A percentile compares a stretch with the other conserved stretches of the same genome.
These are phyloP conservation scores for Magnaporthiopsis poae DNA, from an alignment of 2,329 filamentous ascomycete genomes.

Conservation along the genomic window DNA sequence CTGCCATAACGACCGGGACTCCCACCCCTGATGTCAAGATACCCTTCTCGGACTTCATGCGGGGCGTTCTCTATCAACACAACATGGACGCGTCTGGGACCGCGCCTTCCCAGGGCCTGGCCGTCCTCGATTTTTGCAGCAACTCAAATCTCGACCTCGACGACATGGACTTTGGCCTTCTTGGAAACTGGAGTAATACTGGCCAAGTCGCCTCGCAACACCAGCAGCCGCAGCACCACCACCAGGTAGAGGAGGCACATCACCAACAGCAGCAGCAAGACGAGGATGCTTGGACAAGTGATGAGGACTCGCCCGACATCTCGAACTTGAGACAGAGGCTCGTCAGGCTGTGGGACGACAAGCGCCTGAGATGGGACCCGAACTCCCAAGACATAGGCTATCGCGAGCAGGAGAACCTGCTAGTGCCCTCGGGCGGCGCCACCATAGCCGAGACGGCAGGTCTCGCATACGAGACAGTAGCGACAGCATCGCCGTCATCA, in stretches of 20 bases:
- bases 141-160: conserved; percentile 40
- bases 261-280: neutral
- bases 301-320: conserved; percentile 33
- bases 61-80: conserved; percentile 41
- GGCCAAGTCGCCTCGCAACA: conserved; percentile 9
- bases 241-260: conserved; percentile 11
- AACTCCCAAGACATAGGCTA: conserved; percentile 34
- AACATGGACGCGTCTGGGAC: conserved; percentile 23
- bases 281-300: neutral
- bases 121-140: conserved; percentile 40
- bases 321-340: conserved; percentile 36
- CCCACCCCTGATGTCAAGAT: conserved; percentile 11
- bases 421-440: conserved; percentile 29
- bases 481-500: neutral
- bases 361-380: conserved; percentile 41
- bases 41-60: conserved; percentile 41
- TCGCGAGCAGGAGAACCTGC: conserved; percentile 34
- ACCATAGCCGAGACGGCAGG: conserved; percentile 28
- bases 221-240: neutral
- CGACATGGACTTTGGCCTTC: conserved; percentile 40
- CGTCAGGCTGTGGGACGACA: conserved; percentile 39
- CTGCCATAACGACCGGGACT: too few species aligned
- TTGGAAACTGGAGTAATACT: conserved; percentile 39
- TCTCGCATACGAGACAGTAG: conserved; percentile 15
- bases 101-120: conserved; percentile 31